Conservation (phyloP, 768 basidiomycete species). For the Hysterangium stoloniferum region DNA sequence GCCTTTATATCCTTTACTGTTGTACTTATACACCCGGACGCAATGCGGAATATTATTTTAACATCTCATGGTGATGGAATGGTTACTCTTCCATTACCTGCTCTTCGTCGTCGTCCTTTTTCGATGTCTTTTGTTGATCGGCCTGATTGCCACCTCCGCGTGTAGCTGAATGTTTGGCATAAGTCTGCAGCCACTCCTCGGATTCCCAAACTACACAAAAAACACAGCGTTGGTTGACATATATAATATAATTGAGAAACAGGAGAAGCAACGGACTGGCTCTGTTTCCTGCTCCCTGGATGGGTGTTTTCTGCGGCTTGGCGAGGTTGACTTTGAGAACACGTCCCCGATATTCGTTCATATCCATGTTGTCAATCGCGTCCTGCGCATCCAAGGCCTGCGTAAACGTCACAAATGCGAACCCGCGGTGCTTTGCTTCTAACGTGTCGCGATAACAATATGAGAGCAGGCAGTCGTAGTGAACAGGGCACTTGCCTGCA, state of each 20-base stretch:
- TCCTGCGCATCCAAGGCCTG: constrained; percentile 83
- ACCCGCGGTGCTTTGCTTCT: constrained; percentile 86
- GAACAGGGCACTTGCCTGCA: constrained; percentile 35
- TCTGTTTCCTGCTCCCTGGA: constrained; percentile 59
- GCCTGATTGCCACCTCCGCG: constrained; percentile 52
- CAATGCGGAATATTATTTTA: background rate
- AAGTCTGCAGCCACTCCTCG: constrained; percentile 83
- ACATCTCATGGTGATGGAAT: background rate
- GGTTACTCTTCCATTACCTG: background rate
- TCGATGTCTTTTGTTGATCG: background rate
- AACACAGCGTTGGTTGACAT: constrained; percentile 10
- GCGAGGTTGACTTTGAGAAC: constrained; percentile 82
- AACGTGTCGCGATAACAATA: constrained; percentile 7
- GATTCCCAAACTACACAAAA: constrained; percentile 78
- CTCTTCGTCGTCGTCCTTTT: background rate
- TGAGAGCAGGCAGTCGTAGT: constrained; percentile 9
- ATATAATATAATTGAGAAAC: constrained; percentile 1
- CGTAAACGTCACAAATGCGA: constrained; percentile 85
- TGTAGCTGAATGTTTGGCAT: constrained; percentile 70
- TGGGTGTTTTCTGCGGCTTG: constrained; percentile 65
- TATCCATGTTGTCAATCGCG: constrained; percentile 98
- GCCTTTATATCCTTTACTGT: background rate
- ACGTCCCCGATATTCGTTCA: constrained; percentile 77
- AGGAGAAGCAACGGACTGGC: constrained; percentile 47
- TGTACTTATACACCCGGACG: background rate